A percentile compares a stretch with the other conserved stretches of the same genome.
These are phyloP conservation scores for Saururus chinensis DNA, from an alignment of 164 flowering plant genomes.

Conservation along the genomic window DNA sequence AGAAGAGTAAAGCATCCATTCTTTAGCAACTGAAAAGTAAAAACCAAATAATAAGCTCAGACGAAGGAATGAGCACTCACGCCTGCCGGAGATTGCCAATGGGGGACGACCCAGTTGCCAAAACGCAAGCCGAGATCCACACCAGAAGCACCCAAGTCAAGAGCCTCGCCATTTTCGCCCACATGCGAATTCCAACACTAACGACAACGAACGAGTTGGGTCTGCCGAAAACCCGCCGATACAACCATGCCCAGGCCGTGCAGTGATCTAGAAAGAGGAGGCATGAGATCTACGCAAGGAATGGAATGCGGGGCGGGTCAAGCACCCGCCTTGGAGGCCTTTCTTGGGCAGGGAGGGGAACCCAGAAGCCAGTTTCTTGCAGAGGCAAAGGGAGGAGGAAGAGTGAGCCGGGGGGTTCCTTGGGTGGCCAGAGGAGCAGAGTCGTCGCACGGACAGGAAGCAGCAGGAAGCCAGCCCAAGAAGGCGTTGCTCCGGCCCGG, in stretches of 20 bases:
- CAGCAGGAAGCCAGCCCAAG: no score
- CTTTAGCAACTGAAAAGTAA: background rate
- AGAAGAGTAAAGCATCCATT: no score
- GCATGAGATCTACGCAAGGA: conserved; percentile 11
- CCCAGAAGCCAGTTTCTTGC: no score
- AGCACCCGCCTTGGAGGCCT: conserved; percentile 2
- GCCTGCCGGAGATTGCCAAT: conserved; percentile 56
- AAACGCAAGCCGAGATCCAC: conserved; percentile 21
- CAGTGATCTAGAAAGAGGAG: conserved; percentile 5
- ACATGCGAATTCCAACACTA: background rate
- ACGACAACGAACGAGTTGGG: conserved; percentile 1
- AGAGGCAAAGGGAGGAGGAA: no score
- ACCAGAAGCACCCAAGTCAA: conserved; percentile 19
- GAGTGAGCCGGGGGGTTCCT: no score
- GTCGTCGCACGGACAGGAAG: no score
- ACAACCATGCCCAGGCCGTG: no score
- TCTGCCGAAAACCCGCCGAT: no score
- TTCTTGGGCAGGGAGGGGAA: no score
- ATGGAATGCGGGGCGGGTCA: conserved; percentile 15
- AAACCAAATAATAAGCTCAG: background rate
- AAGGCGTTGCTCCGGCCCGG: no score
- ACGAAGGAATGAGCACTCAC: conserved; percentile 32
- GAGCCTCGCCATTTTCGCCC: conserved; percentile 26
- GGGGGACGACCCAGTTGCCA: conserved; percentile 33
- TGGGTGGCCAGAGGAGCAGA: no score